Conservation (phyloP, 805 yeast genomes). For the Ogataea henricii region DNA sequence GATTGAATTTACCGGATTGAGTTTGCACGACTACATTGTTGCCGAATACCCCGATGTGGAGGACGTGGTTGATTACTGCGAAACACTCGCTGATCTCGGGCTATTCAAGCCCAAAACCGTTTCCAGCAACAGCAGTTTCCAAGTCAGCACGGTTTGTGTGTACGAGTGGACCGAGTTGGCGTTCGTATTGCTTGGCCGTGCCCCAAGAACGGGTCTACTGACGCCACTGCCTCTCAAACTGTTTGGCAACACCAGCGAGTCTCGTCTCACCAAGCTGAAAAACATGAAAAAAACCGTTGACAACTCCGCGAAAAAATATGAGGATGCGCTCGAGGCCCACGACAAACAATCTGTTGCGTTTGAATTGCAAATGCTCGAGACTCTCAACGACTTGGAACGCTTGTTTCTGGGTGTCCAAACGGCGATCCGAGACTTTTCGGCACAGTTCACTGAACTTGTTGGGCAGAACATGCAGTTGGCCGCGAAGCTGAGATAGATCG, state of each 20-base stretch:
- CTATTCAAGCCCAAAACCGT: slow-evolving; percentile 20
- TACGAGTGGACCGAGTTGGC: slow-evolving; percentile 22
- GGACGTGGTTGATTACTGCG: slow-evolving; percentile 13
- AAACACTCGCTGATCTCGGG: slow-evolving; percentile 16
- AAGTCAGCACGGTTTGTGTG: slow-evolving; percentile 17
- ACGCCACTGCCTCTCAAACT: slow-evolving; percentile 7
- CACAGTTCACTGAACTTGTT: slow-evolving; percentile 10
- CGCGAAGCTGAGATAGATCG: slow-evolving; percentile 3
- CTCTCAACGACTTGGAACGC: slow-evolving; percentile 15
- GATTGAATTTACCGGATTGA: slow-evolving; percentile 18
- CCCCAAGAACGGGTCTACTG: slow-evolving; percentile 6
- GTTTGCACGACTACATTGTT: slow-evolving; percentile 10
- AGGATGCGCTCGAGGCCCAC: slow-evolving; percentile 8
- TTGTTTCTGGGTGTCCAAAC: slow-evolving; percentile 10
- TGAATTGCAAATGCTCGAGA: slow-evolving; percentile 16
- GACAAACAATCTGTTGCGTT: slow-evolving; percentile 13
- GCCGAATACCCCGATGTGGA: not conserved
- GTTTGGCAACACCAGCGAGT: slow-evolving; percentile 4
- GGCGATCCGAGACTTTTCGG: slow-evolving; percentile 11
- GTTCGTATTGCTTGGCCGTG: slow-evolving; percentile 11
- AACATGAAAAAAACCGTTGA: slow-evolving; percentile 13
- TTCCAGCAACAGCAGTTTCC: slow-evolving; percentile 9
- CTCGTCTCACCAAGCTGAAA: slow-evolving; percentile 10
- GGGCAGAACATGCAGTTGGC: slow-evolving; percentile 11
- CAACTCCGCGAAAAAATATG: slow-evolving; percentile 6